Conservation (phyloP, 2,329 filamentous ascomycete genomes). For the Dactylellina drechsleri region DNA sequence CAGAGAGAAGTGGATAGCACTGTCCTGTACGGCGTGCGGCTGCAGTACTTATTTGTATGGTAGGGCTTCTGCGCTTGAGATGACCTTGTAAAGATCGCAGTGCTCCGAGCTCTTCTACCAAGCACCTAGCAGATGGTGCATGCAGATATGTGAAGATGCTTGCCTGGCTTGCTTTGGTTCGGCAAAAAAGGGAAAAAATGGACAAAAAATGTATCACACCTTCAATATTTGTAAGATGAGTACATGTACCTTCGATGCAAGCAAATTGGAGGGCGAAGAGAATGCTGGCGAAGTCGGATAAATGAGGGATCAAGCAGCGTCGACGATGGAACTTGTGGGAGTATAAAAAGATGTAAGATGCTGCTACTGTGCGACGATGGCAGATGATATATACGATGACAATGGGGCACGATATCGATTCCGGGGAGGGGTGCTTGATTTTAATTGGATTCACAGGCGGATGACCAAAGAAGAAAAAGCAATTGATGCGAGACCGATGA, state of each 20-base stretch:
- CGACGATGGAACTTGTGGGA: constrained; percentile 25
- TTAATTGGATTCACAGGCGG: background rate
- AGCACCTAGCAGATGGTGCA: constrained; percentile 22
- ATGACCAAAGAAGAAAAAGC: constrained; percentile 34
- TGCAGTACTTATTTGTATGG: constrained; percentile 13
- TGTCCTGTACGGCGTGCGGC: background rate
- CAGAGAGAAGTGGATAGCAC: constrained; percentile 21
- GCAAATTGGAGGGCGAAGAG: background rate
- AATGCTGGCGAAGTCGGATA: constrained; percentile 18
- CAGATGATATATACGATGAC: background rate
- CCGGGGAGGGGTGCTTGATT: background rate
- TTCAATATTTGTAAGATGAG: constrained; percentile 34
- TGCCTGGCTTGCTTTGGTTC: constrained; percentile 15
- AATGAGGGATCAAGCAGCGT: constrained; percentile 14
- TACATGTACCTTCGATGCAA: constrained; percentile 19
- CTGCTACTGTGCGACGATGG: constrained; percentile 48
- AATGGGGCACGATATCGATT: background rate
- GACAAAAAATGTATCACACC: constrained; percentile 49
- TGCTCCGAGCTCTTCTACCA: constrained; percentile 53
- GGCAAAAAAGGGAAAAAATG: background rate
- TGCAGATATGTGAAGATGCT: constrained; percentile 26
- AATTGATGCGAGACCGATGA: constrained; percentile 20
- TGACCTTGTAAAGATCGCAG: constrained; percentile 43
- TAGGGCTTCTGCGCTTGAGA: constrained; percentile 23
- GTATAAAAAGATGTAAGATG: constrained; percentile 46